A percentile compares a stretch with the other conserved stretches of the same genome.
Evolutionary conservation across 225 moss, liverwort and hornwort species (phyloP).

Genomic region (Physcomitrellopsis africana): DNA sequence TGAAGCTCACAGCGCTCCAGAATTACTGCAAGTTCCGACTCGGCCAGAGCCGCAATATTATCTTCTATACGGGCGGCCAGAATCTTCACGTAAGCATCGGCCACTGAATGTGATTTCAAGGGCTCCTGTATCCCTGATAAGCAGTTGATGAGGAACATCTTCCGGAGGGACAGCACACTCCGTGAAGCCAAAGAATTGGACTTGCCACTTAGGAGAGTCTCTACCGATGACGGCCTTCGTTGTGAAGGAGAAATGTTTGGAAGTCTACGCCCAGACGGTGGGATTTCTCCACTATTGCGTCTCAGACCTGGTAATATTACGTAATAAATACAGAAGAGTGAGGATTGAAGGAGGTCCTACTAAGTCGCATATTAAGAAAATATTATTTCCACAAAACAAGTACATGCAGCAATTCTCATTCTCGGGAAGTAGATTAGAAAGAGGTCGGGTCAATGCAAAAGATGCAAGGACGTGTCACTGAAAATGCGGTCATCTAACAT

Average conservation of each 20-base stretch:
- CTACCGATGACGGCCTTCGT: conserved; percentile 72
- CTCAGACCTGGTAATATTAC: conserved; percentile 48
- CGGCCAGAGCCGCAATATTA: conserved; percentile 81
- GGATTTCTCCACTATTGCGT: conserved; percentile 68
- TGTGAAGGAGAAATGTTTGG: conserved; percentile 55
- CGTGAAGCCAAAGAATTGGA: conserved; percentile 53
- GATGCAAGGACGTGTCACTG: too few relatives aligned
- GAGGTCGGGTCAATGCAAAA: too few relatives aligned
- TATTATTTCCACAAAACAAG: background rate
- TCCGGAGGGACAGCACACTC: conserved; percentile 70
- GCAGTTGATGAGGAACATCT: conserved; percentile 92
- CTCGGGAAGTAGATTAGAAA: background rate
- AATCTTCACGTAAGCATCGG: conserved; percentile 62
- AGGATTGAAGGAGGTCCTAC: background rate
- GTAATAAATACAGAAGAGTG: conserved; percentile 4
- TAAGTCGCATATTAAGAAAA: background rate
- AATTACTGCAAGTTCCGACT: conserved; percentile 75
- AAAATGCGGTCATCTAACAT: background rate
- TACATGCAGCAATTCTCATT: background rate
- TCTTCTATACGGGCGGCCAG: conserved; percentile 73
- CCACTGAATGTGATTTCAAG: conserved; percentile 72
- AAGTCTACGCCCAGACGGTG: conserved; percentile 73
- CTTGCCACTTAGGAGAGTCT: conserved; percentile 56
- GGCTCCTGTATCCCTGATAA: conserved; percentile 95
- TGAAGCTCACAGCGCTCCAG: conserved; percentile 93